A percentile compares a stretch with the other conserved stretches of the same genome.
phyloP scores from a whole-genome alignment of 2,329 filamentous ascomycete genomes.

The Cadophora malorum region DNA sequence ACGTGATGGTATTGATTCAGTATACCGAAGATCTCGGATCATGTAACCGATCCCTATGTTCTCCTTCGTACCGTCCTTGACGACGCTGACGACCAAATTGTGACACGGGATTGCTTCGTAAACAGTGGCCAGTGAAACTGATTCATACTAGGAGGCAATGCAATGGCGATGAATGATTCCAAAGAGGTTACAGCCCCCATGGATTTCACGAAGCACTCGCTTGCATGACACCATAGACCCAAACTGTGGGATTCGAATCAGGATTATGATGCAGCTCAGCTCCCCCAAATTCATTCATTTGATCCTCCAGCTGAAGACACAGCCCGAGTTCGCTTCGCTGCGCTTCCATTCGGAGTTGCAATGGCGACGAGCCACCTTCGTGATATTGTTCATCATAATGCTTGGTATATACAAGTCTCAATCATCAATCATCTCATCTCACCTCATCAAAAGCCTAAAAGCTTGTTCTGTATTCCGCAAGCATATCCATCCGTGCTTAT shows the following conservation, averaged over 20 bases:
- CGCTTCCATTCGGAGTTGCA: not conserved
- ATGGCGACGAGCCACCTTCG: not conserved
- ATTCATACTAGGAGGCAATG: too few species aligned
- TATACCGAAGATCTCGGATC: too few species aligned
- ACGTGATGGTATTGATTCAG: too few species aligned
- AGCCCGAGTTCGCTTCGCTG: not conserved
- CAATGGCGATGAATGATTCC: not conserved
- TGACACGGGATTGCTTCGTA: too few species aligned
- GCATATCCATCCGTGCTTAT: not conserved
- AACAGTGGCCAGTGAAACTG: too few species aligned
- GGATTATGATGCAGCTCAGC: not conserved
- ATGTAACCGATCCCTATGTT: too few species aligned
- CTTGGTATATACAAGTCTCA: not conserved
- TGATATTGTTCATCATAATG: not conserved
- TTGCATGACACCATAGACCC: not conserved
- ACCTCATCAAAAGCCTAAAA: conserved; percentile 1
- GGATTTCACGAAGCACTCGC: not conserved
- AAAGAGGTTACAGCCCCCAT: not conserved
- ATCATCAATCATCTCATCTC: not conserved
- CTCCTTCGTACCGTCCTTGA: too few species aligned
- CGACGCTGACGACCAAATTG: too few species aligned
- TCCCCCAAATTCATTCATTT: not conserved
- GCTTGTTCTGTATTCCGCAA: not conserved
- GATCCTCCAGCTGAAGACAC: not conserved
- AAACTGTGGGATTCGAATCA: not conserved